phyloP scores from a whole-genome alignment of 2,329 filamentous ascomycete genomes.

The Pseudogymnoascus sp. region DNA sequence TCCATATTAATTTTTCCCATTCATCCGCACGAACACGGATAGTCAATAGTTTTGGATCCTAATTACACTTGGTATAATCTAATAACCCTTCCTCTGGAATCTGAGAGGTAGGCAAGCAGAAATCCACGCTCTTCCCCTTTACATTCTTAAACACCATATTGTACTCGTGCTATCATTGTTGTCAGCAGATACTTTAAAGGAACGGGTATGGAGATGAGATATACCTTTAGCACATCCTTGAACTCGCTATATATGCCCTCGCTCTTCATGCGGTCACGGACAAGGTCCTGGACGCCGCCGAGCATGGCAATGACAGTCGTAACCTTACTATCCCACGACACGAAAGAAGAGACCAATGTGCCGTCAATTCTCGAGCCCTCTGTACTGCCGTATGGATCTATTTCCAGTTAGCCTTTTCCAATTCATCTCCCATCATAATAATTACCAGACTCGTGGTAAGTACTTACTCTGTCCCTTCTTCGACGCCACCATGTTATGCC shows the following conservation, averaged over 20 bases:
- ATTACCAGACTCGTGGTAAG: neutral
- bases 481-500: slow-evolving; percentile 33
- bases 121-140: slow-evolving; percentile 10
- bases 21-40: neutral
- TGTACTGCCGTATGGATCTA: slow-evolving; percentile 34
- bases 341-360: slow-evolving; percentile 30
- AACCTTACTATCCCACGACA: slow-evolving; percentile 38
- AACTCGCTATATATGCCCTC: slow-evolving; percentile 34
- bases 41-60: neutral
- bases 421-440: neutral
- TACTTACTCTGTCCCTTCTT: slow-evolving; percentile 37
- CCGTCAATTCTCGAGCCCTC: slow-evolving; percentile 35
- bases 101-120: slow-evolving; percentile 6
- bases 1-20: neutral
- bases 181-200: neutral
- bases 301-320: slow-evolving; percentile 33
- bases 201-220: neutral
- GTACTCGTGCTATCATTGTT: slow-evolving; percentile 9
- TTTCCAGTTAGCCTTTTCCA: neutral
- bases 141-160: slow-evolving; percentile 9
- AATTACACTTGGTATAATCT: slow-evolving; percentile 11
- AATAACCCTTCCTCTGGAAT: slow-evolving; percentile 6
- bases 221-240: slow-evolving; percentile 15
- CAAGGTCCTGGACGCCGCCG: slow-evolving; percentile 32
- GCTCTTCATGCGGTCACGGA: slow-evolving; percentile 30